Percentiles rank a stretch among this genome's conserved stretches.
Conservation (phyloP, 805 yeast species). For the Teunomyces pallodes region DNA sequence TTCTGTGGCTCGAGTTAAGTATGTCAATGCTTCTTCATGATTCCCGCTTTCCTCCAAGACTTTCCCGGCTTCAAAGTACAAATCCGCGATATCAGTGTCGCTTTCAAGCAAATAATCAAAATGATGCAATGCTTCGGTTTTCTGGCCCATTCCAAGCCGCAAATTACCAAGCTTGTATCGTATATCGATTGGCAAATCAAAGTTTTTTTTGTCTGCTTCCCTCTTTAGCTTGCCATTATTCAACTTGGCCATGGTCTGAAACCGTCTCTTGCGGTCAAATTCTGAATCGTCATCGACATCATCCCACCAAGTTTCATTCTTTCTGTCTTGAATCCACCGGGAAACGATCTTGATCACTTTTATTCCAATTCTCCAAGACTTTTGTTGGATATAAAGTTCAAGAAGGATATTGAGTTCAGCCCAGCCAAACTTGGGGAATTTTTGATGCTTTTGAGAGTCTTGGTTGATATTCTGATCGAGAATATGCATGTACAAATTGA, state of each 20-base stretch:
- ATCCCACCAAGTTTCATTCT: conserved; percentile 64
- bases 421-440: conserved; percentile 70
- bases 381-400: conserved; percentile 72
- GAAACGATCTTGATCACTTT: conserved; percentile 66
- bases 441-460: conserved; percentile 11
- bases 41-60: conserved; percentile 66
- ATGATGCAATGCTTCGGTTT: conserved; percentile 72
- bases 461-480: conserved; percentile 54
- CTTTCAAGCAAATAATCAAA: conserved; percentile 57
- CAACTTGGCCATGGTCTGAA: conserved; percentile 28
- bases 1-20: conserved; percentile 54
- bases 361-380: conserved; percentile 62
- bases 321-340: conserved; percentile 79
- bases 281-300: conserved; percentile 69
- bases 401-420: conserved; percentile 80
- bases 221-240: conserved; percentile 15
- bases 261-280: conserved; percentile 73
- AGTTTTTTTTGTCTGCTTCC: conserved; percentile 21
- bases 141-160: conserved; percentile 61
- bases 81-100: conserved; percentile 66
- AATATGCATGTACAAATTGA: conserved; percentile 62
- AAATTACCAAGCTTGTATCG: conserved; percentile 76
- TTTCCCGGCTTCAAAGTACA: conserved; percentile 73
- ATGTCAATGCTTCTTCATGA: conserved; percentile 73
- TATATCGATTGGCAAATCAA: conserved; percentile 78